These are phyloP conservation scores for Candida sphagnicola DNA, from an alignment of 805 yeast species.

Conservation along the genomic window DNA sequence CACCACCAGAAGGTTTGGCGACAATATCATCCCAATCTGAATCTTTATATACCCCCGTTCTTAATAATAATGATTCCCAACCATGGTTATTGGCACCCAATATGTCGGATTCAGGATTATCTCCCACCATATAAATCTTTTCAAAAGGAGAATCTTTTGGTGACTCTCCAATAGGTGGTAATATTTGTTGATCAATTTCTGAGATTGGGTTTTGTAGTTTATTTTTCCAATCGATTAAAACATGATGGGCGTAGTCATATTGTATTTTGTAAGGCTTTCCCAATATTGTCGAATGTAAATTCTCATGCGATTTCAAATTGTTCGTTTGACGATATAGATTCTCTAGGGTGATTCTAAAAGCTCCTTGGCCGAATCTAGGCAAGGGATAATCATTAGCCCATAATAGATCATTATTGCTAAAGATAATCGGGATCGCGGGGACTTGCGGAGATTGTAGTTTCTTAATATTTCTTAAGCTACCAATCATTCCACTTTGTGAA, in stretches of 20 bases:
- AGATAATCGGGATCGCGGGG: conserved; percentile 69
- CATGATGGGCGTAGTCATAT: conserved; percentile 78
- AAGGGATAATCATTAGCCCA: conserved; percentile 82
- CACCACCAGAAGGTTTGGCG: conserved; percentile 48
- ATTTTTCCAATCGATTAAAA: conserved; percentile 53
- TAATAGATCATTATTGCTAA: conserved; percentile 76
- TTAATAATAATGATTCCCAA: conserved; percentile 82
- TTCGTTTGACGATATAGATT: conserved; percentile 54
- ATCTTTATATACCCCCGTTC: conserved; percentile 83
- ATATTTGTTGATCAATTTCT: conserved; percentile 16
- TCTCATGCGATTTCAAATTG: conserved; percentile 27
- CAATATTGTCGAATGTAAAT: conserved; percentile 52
- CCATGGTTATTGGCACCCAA: conserved; percentile 84
- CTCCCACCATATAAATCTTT: conserved; percentile 92
- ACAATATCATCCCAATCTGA: conserved; percentile 39
- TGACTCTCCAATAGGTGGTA: conserved; percentile 45
- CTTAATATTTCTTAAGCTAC: conserved; percentile 46
- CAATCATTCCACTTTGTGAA: conserved; percentile 58
- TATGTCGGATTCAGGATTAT: conserved; percentile 91
- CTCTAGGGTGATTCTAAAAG: conserved; percentile 63
- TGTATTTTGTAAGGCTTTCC: conserved; percentile 83
- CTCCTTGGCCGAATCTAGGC: conserved; percentile 91
- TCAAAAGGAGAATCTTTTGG: conserved; percentile 36
- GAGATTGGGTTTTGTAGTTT: conserved; percentile 21
- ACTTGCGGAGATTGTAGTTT: conserved; percentile 13